Evolutionary conservation across 495 filamentous ascomycete genomes (phyloP), one percentile per base, ranked within the genome.

Genomic region (Hamigera avellanea): DNA sequence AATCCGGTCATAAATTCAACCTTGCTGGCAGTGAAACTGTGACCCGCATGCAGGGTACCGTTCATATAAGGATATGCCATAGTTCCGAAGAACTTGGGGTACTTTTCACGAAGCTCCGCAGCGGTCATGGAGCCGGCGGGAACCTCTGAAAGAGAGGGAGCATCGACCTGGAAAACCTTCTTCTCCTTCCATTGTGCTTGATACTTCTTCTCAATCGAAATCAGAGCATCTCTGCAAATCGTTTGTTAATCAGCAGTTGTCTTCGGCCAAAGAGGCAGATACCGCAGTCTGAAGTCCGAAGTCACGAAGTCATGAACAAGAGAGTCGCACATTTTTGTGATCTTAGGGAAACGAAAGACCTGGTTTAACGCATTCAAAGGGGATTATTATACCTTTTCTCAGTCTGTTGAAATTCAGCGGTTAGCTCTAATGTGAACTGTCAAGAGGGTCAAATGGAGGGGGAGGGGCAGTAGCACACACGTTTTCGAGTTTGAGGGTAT

Each of bases 51-150:
- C 19, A 94, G 71, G 43, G 80, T 88, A 37, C 89, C 89, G 61
- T 96, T 96, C 81, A 93, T 95, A 58, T 96, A 93, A 19, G 85
- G 88, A 48, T 88, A 98, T 31, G 88, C 88, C 69, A 95, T 89
- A 26, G 81, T 87, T 39, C 80, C 88, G 48, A 93, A 88, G 66
- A 82, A 93, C 66, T 95, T 95, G 48, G 89, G 89, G 55, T 80
- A 62, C 56, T 80, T 80, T 46, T 78, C 68, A 50, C 83, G 83
- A 43, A 95, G 69, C 43, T 86, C 80, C 14, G 69, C 73, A 30
- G 82, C 59, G 26, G 79, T 64, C 44, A 84, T 78, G 36, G 78
- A 69, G 36, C 77, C 71, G 26, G 76, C 69, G 30, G 87, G 84
- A 26, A 83, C 69, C 46, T 93, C 87, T 23, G 68, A 66, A 17